phyloP scores from a whole-genome alignment of 352 stramenopile species.

The Pythium aphanidermatum region DNA sequence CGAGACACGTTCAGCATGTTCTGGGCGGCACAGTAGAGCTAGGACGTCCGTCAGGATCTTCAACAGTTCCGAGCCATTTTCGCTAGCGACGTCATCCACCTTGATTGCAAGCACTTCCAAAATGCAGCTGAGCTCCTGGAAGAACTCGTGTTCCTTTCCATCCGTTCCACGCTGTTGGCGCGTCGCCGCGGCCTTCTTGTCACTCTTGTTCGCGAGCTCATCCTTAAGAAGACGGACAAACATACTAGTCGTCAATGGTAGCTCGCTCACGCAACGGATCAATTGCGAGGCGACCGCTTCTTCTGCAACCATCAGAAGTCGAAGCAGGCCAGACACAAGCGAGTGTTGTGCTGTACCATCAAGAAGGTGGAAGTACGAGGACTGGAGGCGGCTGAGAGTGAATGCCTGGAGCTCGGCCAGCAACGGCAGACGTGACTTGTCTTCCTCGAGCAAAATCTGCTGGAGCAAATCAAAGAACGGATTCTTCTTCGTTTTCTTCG shows the following conservation, averaged over 20 bases:
- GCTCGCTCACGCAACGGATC: conserved; percentile 39
- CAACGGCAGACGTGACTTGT: conserved; percentile 27
- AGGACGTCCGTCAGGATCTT: conserved; percentile 54
- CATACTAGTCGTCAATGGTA: conserved; percentile 46
- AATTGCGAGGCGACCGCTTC: conserved; percentile 51
- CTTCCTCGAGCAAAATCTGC: conserved; percentile 34
- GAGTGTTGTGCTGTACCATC: conserved; percentile 44
- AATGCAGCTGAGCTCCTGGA: conserved; percentile 61
- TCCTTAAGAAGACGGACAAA: conserved; percentile 51
- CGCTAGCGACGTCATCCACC: conserved; percentile 32
- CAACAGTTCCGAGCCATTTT: conserved; percentile 33
- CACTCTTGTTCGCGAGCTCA: conserved; percentile 26
- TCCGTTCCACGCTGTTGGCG: conserved; percentile 6
- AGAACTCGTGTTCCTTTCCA: conserved; percentile 21
- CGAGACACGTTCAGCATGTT: conserved; percentile 48
- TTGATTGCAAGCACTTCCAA: conserved; percentile 75
- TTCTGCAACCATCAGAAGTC: conserved; percentile 54
- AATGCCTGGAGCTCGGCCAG: conserved; percentile 33
- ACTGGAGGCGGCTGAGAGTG: conserved; percentile 31
- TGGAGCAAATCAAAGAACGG: conserved; percentile 49
- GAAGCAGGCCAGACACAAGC: conserved; percentile 41
- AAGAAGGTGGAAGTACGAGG: conserved; percentile 35
- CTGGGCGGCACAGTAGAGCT: conserved; percentile 42
- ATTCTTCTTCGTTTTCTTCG: conserved; percentile 36
- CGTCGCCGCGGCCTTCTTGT: background rate